These are phyloP conservation scores for Trichoderma hamatum DNA, from an alignment of 2,329 filamentous ascomycete species.

Conservation along the genomic window DNA sequence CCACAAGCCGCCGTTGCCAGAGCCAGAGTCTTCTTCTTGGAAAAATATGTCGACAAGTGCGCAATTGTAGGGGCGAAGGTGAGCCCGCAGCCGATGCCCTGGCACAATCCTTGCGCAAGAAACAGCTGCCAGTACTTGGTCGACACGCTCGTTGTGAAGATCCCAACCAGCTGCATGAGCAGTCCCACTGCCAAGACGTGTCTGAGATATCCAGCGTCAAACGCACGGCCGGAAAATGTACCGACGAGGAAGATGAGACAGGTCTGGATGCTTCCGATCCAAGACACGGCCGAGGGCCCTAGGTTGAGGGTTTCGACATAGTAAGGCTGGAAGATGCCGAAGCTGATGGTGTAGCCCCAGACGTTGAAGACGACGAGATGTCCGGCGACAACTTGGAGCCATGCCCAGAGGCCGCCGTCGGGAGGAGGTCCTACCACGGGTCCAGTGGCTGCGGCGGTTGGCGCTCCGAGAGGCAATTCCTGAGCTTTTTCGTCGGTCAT, in stretches of 20 bases:
- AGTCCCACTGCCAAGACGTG: conserved; percentile 40
- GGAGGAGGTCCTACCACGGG: conserved; percentile 33
- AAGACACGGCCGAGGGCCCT: conserved; percentile 46
- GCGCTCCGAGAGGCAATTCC: neutral
- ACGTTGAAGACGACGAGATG: conserved; percentile 45
- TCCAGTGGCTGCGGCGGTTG: neutral
- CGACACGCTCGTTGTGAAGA: conserved; percentile 50
- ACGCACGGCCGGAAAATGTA: conserved; percentile 46
- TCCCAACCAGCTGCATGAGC: conserved; percentile 49
- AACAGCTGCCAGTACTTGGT: conserved; percentile 52
- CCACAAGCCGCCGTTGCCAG: conserved; percentile 63
- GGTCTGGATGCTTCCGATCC: conserved; percentile 54
- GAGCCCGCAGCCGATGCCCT: conserved; percentile 58
- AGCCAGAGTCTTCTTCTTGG: conserved; percentile 59
- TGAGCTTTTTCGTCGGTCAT: neutral
- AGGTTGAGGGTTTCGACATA: conserved; percentile 41
- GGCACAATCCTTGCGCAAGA: conserved; percentile 58
- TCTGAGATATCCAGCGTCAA: conserved; percentile 48
- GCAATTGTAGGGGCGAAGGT: conserved; percentile 58
- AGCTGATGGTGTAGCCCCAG: conserved; percentile 47
- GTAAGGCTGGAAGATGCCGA: conserved; percentile 45
- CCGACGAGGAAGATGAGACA: conserved; percentile 48
- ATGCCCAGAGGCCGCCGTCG: conserved; percentile 43
- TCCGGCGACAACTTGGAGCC: conserved; percentile 45
- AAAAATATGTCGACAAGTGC: conserved; percentile 64